Percentiles rank a stretch among this genome's conserved stretches.
phyloP scores from a whole-genome alignment of 2,329 filamentous ascomycete species.

The Penicillium sp. region DNA sequence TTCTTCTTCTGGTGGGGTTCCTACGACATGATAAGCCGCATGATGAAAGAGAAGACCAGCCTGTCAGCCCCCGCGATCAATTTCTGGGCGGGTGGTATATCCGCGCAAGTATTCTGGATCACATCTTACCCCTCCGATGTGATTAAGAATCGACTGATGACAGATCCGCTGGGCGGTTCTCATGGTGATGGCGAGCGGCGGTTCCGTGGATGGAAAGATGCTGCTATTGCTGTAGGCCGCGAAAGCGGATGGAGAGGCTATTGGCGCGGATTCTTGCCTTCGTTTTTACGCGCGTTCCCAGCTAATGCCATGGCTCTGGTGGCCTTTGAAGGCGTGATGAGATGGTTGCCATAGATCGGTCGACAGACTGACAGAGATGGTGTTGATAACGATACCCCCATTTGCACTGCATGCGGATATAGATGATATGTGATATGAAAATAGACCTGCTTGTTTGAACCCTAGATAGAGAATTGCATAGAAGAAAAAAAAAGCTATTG shows the following conservation, averaged over 20 bases:
- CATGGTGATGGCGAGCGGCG: slow-evolving; percentile 63
- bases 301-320: slow-evolving; percentile 92
- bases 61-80: slow-evolving; percentile 79
- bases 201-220: slow-evolving; percentile 75
- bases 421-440: background rate
- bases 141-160: slow-evolving; percentile 96
- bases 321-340: slow-evolving; percentile 90
- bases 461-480: background rate
- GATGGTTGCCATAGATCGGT: slow-evolving; percentile 42
- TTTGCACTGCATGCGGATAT: background rate
- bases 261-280: slow-evolving; percentile 90
- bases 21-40: slow-evolving; percentile 77
- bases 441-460: background rate
- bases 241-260: slow-evolving; percentile 77
- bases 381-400: slow-evolving; percentile 4
- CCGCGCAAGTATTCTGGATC: slow-evolving; percentile 92
- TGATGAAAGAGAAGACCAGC: slow-evolving; percentile 62
- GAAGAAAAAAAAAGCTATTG: background rate
- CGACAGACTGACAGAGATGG: too few relatives aligned
- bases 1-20: slow-evolving; percentile 99
- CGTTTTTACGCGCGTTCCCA: slow-evolving; percentile 89
- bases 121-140: slow-evolving; percentile 89
- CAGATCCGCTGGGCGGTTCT: slow-evolving; percentile 73
- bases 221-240: slow-evolving; percentile 69
- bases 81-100: slow-evolving; percentile 94